Evolutionary conservation across 2,329 filamentous ascomycete genomes (phyloP), one percentile per base, ranked within the genome.

Genomic region (Samsoniella hepiali): DNA sequence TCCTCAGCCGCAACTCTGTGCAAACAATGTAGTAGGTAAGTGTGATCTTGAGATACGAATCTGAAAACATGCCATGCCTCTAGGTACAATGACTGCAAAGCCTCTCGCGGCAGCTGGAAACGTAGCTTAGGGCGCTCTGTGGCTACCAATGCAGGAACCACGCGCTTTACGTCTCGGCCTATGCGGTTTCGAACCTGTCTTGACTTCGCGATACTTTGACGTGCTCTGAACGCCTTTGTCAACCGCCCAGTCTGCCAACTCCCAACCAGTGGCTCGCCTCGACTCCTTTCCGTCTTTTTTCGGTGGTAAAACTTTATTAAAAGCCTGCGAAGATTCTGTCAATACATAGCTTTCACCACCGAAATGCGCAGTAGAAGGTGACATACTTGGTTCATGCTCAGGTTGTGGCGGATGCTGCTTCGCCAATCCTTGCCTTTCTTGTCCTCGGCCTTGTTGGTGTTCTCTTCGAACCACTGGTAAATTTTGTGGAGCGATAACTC

Each of bases 361-460:
- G 44, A 6, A 13, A n/a, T 15, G 4, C 13, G 34, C 32, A 11
- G 9, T 31, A n/a, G 8, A 36, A 5, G 11, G 5, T 1, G 13
- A 68, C 78, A 77, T 85, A 97, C 94, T 65, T 84, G 83, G 70
- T 98, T 98, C 93, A 98, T 97, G 55, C 92, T 97, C 7, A 98
- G 80, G 69, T 98, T 98, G 75, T 98, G 94, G 2, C 94, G 86
- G 67, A 98, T 96, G 73, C 91, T 96, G 75, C 97, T 98, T 77
- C 94, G 90, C 94, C 94, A 98, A 11, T 93, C 94, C 59, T 81
- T 34, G 32, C 32, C 32, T 34, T 9, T 85, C 5, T 85, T 86
- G 71, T 93, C 95, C 62, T 84, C 82, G 3, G 91, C 85, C 75
- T 95, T 97, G 68, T 85, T 84, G 2, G 93, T 97, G 71, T 97